A percentile compares a stretch with the other conserved stretches of the same genome.
Evolutionary conservation across 768 basidiomycete species (phyloP).

Genomic region (Tulasnella sp.): DNA sequence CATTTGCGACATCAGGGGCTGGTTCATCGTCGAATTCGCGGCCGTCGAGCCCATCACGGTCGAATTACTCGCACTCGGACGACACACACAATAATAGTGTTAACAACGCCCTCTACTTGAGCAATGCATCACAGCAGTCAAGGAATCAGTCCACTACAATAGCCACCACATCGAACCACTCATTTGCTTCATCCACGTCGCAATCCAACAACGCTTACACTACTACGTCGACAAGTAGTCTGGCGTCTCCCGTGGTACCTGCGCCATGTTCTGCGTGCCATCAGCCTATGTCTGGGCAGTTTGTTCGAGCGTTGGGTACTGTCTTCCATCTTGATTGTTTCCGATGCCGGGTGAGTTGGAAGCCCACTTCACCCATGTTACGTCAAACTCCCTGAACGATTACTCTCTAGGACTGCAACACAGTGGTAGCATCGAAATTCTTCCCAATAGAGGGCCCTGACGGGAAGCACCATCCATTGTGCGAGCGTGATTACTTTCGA

Average conservation of each 20-base stretch:
- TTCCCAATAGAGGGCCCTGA: constrained; percentile 94
- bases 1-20: constrained; percentile 6
- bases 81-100: constrained; percentile 13
- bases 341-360: constrained; percentile 74
- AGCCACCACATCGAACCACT: not conserved
- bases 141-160: not conserved
- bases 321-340: constrained; percentile 98
- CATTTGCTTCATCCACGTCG: not conserved
- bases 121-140: not conserved
- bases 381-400: constrained; percentile 15
- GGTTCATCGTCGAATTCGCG: constrained; percentile 2
- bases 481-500: constrained; percentile 96
- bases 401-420: constrained; percentile 78
- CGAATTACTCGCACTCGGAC: constrained; percentile 14
- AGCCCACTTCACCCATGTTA: constrained; percentile 9
- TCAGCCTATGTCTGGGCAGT: constrained; percentile 69
- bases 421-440: constrained; percentile 95
- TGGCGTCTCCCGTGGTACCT: not conserved
- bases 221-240: not conserved
- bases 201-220: constrained; percentile 11
- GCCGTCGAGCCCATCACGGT: constrained; percentile 10
- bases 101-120: not conserved
- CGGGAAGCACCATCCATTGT: constrained; percentile 84
- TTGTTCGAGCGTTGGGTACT: constrained; percentile 86
- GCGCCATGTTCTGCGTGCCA: constrained; percentile 14